A percentile compares a stretch with the other conserved stretches of the same genome.
These are phyloP conservation scores for Yamadazyma atlantica DNA, from an alignment of 1,139 yeast species.

Conservation along the genomic window DNA sequence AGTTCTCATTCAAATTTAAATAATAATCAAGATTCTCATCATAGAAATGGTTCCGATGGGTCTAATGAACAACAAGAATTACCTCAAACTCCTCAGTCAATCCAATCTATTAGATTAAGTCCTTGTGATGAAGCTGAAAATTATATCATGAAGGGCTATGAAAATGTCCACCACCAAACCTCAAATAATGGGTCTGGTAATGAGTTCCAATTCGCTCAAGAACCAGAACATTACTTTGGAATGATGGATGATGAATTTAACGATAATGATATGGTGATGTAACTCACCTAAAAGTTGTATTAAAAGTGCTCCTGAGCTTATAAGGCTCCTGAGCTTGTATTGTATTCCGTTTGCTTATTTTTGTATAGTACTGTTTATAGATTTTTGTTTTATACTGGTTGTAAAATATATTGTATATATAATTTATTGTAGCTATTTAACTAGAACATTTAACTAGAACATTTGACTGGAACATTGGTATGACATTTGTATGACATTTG, in stretches of 20 bases:
- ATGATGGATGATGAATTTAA: constrained; percentile 24
- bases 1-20: not conserved
- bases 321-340: no score
- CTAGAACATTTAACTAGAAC: no score
- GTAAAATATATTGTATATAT: constrained; percentile 1
- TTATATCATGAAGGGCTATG: constrained; percentile 43
- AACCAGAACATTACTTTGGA: constrained; percentile 44
- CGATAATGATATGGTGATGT: constrained; percentile 10
- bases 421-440: not conserved
- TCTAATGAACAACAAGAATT: constrained; percentile 17
- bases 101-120: constrained; percentile 23
- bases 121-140: constrained; percentile 43
- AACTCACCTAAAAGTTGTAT: not conserved
- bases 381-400: constrained; percentile 1
- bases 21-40: not conserved
- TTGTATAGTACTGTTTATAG: not conserved
- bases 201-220: constrained; percentile 24
- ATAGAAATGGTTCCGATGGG: constrained; percentile 28
- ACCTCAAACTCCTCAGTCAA: constrained; percentile 42
- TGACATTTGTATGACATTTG: no score
- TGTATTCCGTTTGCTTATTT: not conserved
- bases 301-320: no score
- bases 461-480: no score
- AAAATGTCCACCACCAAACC: constrained; percentile 11
- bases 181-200: not conserved